Evolutionary conservation across 805 yeast species (phyloP).

Genomic region (Gaillardinia entomophila): DNA sequence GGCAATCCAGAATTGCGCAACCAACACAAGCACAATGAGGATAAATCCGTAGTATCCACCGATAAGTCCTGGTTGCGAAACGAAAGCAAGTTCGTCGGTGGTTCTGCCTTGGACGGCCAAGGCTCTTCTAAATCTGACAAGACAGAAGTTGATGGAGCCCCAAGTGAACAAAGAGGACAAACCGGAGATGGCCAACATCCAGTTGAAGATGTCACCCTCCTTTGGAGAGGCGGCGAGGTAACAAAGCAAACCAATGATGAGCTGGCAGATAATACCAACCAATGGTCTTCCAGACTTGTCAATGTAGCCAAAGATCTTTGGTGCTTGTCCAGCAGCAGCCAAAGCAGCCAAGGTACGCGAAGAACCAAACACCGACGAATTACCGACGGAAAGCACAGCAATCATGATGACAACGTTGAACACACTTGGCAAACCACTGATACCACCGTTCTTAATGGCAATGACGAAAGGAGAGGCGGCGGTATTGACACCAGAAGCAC

Average conservation of each 20-base stretch:
- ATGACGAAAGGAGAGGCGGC: slow-evolving; percentile 72
- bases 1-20: slow-evolving; percentile 81
- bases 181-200: slow-evolving; percentile 48
- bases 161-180: slow-evolving; percentile 45
- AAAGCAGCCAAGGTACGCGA: slow-evolving; percentile 43
- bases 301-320: slow-evolving; percentile 36
- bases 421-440: slow-evolving; percentile 59
- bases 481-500: slow-evolving; percentile 47
- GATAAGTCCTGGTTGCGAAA: slow-evolving; percentile 58
- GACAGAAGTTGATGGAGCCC: slow-evolving; percentile 41
- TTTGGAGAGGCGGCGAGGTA: slow-evolving; percentile 40
- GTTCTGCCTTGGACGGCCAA: slow-evolving; percentile 60
- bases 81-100: slow-evolving; percentile 62
- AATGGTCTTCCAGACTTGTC: slow-evolving; percentile 49
- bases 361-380: slow-evolving; percentile 59
- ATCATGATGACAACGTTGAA: slow-evolving; percentile 67
- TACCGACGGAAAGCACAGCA: slow-evolving; percentile 68
- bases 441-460: slow-evolving; percentile 63
- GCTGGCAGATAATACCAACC: slow-evolving; percentile 36
- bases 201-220: slow-evolving; percentile 35
- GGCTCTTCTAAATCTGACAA: slow-evolving; percentile 51
- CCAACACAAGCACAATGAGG: slow-evolving; percentile 54
- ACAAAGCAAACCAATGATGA: slow-evolving; percentile 37
- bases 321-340: slow-evolving; percentile 42
- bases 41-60: slow-evolving; percentile 62